Percentiles rank a stretch among this genome's conserved stretches.
phyloP scores from a whole-genome alignment of 164 flowering plant genomes.

The Amborella trichopoda region DNA sequence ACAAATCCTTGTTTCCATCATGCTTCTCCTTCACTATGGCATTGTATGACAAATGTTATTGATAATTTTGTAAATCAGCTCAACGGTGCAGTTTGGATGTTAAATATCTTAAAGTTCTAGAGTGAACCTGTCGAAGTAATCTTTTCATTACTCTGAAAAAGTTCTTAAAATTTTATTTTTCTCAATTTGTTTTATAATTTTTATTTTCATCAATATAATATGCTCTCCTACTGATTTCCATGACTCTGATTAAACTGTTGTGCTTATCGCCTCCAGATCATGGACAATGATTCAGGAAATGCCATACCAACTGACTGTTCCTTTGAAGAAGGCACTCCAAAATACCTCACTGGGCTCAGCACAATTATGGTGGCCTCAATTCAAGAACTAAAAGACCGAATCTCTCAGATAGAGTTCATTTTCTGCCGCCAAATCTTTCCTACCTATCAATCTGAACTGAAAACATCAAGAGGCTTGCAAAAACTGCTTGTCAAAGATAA shows the following conservation, averaged over 20 bases:
- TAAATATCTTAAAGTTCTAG: too few species aligned
- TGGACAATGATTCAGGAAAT: slow-evolving; percentile 10
- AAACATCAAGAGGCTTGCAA: slow-evolving; percentile 29
- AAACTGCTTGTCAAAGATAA: slow-evolving; percentile 30
- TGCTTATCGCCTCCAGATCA: slow-evolving; percentile 2
- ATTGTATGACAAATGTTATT: too few species aligned
- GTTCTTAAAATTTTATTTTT: too few species aligned
- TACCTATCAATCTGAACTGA: slow-evolving; percentile 25
- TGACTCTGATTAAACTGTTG: neutral
- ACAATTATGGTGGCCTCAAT: slow-evolving; percentile 77
- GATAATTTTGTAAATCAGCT: too few species aligned
- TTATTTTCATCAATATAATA: too few species aligned
- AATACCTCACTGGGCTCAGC: slow-evolving; percentile 48
- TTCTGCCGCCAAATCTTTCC: slow-evolving; percentile 79
- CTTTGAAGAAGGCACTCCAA: slow-evolving; percentile 23
- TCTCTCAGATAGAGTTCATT: slow-evolving; percentile 70
- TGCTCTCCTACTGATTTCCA: neutral
- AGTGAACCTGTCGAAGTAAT: too few species aligned
- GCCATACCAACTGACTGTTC: slow-evolving; percentile 16
- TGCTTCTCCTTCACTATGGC: too few species aligned
- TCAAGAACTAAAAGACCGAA: slow-evolving; percentile 79
- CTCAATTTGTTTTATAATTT: too few species aligned
- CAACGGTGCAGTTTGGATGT: too few species aligned
- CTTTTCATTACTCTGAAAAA: too few species aligned
- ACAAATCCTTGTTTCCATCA: too few species aligned